Evolutionary conservation across 352 stramenopile genomes (phyloP).

Genomic region (Phytophthora niederhauseri): DNA sequence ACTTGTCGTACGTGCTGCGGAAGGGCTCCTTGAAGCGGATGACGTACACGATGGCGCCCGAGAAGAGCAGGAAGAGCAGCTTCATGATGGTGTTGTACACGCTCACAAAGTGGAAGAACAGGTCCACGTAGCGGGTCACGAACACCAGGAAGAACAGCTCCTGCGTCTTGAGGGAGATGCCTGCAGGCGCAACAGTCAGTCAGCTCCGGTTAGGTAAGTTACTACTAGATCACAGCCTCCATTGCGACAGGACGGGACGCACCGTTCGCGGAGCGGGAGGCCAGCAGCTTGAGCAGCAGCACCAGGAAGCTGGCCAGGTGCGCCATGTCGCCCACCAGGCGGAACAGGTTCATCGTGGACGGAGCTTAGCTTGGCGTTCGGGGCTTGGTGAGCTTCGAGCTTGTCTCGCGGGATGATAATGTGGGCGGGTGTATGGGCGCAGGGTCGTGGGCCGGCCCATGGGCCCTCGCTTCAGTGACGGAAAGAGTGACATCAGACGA

Average conservation of each 20-base stretch:
- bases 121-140: conserved; percentile 97
- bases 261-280: conserved; percentile 81
- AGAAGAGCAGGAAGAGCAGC: conserved; percentile 97
- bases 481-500: conserved; percentile 18
- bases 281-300: conserved; percentile 96
- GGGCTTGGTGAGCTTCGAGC: conserved; percentile 9
- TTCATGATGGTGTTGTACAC: conserved; percentile 99
- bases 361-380: not conserved
- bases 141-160: conserved; percentile 99
- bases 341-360: conserved; percentile 95
- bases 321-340: conserved; percentile 98
- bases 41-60: conserved; percentile 98
- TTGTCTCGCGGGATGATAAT: not conserved
- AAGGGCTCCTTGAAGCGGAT: conserved; percentile 97
- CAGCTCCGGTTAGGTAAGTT: not conserved
- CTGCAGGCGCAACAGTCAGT: conserved; percentile 39
- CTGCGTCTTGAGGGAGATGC: conserved; percentile 99
- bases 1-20: conserved; percentile 98
- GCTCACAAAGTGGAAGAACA: conserved; percentile 96
- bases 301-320: conserved; percentile 99
- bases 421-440: not conserved
- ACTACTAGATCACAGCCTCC: not conserved
- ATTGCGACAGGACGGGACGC: conserved; percentile 5
- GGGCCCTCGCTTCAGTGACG: conserved; percentile 28
- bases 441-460: too few species aligned